Conservation (phyloP, 148 eudicot species). For the Rhododendron griersonianum region DNA sequence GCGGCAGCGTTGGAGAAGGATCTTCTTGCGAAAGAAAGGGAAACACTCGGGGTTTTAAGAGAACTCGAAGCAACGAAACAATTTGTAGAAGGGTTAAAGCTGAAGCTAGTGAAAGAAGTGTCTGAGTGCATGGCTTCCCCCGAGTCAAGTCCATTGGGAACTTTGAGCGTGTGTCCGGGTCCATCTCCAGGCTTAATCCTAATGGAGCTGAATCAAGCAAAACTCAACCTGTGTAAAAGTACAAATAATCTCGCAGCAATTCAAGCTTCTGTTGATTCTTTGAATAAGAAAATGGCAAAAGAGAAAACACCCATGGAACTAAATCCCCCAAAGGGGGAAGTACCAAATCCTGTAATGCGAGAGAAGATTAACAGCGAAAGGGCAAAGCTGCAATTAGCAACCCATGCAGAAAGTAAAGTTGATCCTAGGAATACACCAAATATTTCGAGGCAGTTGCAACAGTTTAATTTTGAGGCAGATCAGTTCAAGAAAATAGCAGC, state of each 20-base stretch:
- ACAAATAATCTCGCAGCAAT: conserved; percentile 61
- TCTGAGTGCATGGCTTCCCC: conserved; percentile 21
- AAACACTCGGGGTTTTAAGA: conserved; percentile 53
- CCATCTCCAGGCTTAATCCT: conserved; percentile 44
- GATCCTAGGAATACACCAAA: conserved; percentile 17
- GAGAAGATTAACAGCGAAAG: neutral
- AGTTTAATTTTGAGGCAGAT: conserved; percentile 58
- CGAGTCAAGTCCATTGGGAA: conserved; percentile 7
- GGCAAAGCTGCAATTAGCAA: neutral
- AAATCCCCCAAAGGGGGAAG: conserved; percentile 16
- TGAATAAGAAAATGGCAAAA: conserved; percentile 49
- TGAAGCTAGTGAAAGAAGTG: conserved; percentile 47
- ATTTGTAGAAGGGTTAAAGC: conserved; percentile 59
- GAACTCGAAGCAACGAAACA: conserved; percentile 68
- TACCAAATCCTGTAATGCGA: neutral
- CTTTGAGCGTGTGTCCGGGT: conserved; percentile 26
- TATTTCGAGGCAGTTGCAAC: conserved; percentile 38
- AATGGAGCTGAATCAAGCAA: conserved; percentile 72
- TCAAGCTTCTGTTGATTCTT: conserved; percentile 58
- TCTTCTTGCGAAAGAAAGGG: conserved; percentile 57
- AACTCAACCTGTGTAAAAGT: conserved; percentile 46
- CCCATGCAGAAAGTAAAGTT: conserved; percentile 10
- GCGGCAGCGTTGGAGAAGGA: conserved; percentile 52
- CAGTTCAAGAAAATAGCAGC: conserved; percentile 81
- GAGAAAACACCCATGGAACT: conserved; percentile 22